Base-by-base conservation (phyloP, 495 filamentous ascomycete species). In the Annulohypoxylon bovei region DNA sequence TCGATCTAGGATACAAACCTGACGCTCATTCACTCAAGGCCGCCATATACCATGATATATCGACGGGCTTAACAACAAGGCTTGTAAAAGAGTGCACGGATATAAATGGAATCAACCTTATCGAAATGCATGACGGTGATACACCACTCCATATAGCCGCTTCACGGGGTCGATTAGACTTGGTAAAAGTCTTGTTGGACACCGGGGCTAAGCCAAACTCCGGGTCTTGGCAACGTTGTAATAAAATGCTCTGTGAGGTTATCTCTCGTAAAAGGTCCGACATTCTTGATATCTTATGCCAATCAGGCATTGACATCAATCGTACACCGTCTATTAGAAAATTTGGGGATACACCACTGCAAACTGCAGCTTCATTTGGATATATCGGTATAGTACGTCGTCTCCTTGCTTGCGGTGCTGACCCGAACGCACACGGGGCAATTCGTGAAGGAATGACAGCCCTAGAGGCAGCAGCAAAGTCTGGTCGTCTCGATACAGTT, bases 401-500 rank as follows among this genome's bases (percentile, higher is more conserved):
- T 9, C 52, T 66, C 7, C 39, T 66, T 23, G 22, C 18, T 12
- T 27, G 11, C 16, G 39, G 53, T 30, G 63, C 39, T 20, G 40
- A 66, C 22, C 27, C 33, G 33, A 59, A 55, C 18, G n/a, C 27
- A 0, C 52, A 3, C 1, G 4, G 40, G 27, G 8, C 28, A 35
- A 20, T 25, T 8, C 0, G 23, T 0, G 14, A 4, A 1, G 39
- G 62, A 35, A 3, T 0, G 0, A 58, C 49, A 12, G 37, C 40
- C 1, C 25, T 58, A 0, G 53, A 58, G 18, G 49, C 25, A 37
- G 58, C 58, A 37, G 42, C 28, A 22, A n/a, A 7, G 2, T 6
- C 14, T 8, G 65, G 65, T 4, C 55, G 49, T 33, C 57, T 68
- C 7, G 65, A 68, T 44, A 25, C 33, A 1, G 58, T 62, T 25